These are phyloP conservation scores for Lepiota brunneoincarnata DNA, from an alignment of 768 basidiomycete genomes.

Conservation along the genomic window DNA sequence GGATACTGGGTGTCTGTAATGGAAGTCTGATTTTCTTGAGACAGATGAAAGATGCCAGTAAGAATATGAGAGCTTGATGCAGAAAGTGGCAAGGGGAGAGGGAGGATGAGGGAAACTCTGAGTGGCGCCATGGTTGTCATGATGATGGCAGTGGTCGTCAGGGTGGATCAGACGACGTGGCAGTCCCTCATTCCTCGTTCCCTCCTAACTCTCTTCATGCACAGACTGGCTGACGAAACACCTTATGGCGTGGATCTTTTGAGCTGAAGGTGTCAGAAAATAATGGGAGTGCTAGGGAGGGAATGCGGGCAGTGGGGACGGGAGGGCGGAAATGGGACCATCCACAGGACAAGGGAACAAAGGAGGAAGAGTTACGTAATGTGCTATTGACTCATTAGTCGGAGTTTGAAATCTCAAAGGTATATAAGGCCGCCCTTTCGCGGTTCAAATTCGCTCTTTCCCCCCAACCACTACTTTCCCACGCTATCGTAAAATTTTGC, in stretches of 20 bases:
- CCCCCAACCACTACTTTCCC: slow-evolving; percentile 39
- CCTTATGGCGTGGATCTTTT: neutral
- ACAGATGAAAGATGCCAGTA: neutral
- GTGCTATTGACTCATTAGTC: slow-evolving; percentile 32
- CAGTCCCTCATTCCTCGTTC: neutral
- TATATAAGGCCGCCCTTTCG: slow-evolving; percentile 43
- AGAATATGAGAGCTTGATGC: slow-evolving; percentile 14
- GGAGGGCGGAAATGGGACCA: slow-evolving; percentile 3
- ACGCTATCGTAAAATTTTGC: slow-evolving; percentile 33
- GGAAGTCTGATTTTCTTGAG: slow-evolving; percentile 7
- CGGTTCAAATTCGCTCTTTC: slow-evolving; percentile 26
- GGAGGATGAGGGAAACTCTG: neutral
- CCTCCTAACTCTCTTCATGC: neutral
- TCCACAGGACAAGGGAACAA: slow-evolving; percentile 26
- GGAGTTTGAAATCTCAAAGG: slow-evolving; percentile 41
- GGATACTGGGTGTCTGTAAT: slow-evolving; percentile 4
- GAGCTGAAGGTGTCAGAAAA: slow-evolving; percentile 10
- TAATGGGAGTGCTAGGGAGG: slow-evolving; percentile 14
- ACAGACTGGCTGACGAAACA: neutral
- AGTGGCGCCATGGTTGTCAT: neutral
- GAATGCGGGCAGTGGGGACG: slow-evolving; percentile 10
- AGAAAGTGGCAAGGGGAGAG: neutral
- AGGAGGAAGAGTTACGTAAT: slow-evolving; percentile 44
- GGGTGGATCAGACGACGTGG: slow-evolving; percentile 12
- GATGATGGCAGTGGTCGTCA: slow-evolving; percentile 15